phyloP scores from a whole-genome alignment of 257 asterid species.

The Solanum tacnaense region DNA sequence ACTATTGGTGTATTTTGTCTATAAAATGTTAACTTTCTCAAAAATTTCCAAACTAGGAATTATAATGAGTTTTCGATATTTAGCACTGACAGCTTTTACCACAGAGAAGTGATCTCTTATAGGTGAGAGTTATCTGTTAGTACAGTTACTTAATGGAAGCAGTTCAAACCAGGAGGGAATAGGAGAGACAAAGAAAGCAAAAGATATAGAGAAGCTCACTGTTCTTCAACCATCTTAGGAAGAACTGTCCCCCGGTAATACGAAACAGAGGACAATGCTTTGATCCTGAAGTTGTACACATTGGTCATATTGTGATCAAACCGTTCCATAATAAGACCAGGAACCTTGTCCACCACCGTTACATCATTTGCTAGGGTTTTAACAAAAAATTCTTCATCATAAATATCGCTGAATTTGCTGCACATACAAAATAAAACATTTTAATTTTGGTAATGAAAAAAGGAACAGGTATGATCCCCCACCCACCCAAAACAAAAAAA shows the following conservation, averaged over 20 bases:
- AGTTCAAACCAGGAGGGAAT: not conserved
- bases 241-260: constrained; percentile 73
- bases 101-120: not conserved
- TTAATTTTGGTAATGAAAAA: constrained; percentile 4
- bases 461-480: not conserved
- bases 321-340: constrained; percentile 77
- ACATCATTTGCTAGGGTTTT: constrained; percentile 71
- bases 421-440: constrained; percentile 16
- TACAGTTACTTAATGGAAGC: not conserved
- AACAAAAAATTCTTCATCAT: constrained; percentile 77
- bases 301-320: constrained; percentile 82
- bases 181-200: not conserved
- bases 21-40: not conserved
- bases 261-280: constrained; percentile 80
- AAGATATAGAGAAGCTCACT: constrained; percentile 43
- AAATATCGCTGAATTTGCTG: constrained; percentile 92
- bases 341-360: constrained; percentile 55
- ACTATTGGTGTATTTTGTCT: not conserved
- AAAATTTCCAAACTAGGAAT: not conserved
- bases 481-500: not conserved
- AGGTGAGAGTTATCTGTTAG: not conserved
- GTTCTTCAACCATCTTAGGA: constrained; percentile 89
- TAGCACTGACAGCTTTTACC: not conserved
- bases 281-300: constrained; percentile 86
- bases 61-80: not conserved